Evolutionary conservation across 345 rosid species (phyloP).

Genomic region (Salix viminalis): DNA sequence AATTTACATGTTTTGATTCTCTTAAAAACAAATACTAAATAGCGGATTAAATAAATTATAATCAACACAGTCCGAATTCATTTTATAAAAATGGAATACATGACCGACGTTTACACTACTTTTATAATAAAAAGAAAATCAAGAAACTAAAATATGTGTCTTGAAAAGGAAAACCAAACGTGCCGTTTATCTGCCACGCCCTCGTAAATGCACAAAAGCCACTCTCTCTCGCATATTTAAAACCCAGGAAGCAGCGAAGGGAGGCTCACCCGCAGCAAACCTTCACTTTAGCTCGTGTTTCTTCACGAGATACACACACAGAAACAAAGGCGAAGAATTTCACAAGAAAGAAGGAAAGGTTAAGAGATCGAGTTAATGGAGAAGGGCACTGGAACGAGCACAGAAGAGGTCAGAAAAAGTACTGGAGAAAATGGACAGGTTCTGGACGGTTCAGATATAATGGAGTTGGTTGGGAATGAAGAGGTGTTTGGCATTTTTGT

Average conservation of each 20-base stretch:
- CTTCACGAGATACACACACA: conserved; percentile 27
- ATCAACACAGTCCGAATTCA: too few species aligned
- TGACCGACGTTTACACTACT: too few species aligned
- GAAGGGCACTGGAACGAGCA: conserved; percentile 15
- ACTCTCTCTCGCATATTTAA: neutral
- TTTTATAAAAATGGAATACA: too few species aligned
- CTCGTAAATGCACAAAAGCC: neutral
- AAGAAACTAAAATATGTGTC: neutral
- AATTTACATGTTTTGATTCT: too few species aligned
- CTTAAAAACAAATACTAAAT: too few species aligned
- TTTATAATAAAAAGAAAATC: too few species aligned
- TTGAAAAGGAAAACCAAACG: conserved; percentile 9
- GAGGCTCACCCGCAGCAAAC: neutral
- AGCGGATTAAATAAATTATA: too few species aligned
- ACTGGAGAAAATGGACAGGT: conserved; percentile 16
- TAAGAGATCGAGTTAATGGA: conserved; percentile 26
- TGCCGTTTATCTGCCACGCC: conserved; percentile 6
- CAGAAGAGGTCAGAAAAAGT: conserved; percentile 5
- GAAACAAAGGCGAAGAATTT: conserved; percentile 4
- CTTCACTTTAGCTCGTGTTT: conserved; percentile 20
- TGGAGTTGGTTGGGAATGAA: conserved; percentile 80
- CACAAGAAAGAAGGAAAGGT: conserved; percentile 14
- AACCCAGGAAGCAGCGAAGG: neutral
- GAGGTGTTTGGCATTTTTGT: conserved; percentile 70
- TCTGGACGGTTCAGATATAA: conserved; percentile 85